Conservation (phyloP, 2,329 filamentous ascomycete genomes). For the Colletotrichum limetticola region DNA sequence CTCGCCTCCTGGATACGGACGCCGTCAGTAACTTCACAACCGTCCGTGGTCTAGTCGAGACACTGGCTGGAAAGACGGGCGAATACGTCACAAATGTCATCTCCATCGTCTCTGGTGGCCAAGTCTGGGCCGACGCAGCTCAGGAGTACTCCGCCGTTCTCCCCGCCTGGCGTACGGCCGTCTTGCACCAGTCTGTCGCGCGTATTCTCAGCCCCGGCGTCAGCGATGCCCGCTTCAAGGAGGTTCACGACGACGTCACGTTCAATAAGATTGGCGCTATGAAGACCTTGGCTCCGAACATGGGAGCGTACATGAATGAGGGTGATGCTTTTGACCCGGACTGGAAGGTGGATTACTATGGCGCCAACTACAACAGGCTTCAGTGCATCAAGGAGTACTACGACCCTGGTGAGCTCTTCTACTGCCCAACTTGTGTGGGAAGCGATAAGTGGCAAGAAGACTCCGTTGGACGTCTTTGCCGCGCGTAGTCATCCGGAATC, state of each 20-base stretch:
- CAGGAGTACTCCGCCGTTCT: conserved; percentile 42
- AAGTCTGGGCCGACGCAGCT: conserved; percentile 41
- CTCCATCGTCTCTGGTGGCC: conserved; percentile 43
- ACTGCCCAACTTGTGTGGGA: conserved; percentile 52
- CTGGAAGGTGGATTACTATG: conserved; percentile 47
- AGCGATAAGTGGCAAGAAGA: no score
- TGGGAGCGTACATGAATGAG: conserved; percentile 57
- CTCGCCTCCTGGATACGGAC: conserved; percentile 40
- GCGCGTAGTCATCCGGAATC: no score
- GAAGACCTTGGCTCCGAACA: conserved; percentile 49
- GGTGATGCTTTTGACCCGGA: conserved; percentile 48
- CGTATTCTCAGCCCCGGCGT: conserved; percentile 36
- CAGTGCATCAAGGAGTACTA: conserved; percentile 46
- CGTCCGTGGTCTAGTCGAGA: conserved; percentile 40
- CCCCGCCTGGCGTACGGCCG: conserved; percentile 12
- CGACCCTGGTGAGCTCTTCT: conserved; percentile 47
- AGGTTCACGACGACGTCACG: conserved; percentile 41
- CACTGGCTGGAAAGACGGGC: conserved; percentile 39
- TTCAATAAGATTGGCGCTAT: conserved; percentile 43
- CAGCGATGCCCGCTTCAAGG: conserved; percentile 34
- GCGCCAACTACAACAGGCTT: conserved; percentile 44
- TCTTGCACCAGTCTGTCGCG: not conserved
- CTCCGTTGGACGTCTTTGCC: no score
- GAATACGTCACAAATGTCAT: conserved; percentile 39
- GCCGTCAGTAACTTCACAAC: conserved; percentile 36